Evolutionary conservation across 805 yeast genomes (phyloP), one percentile per base, ranked within the genome.

Genomic region (Kazachstania bromeliacearum): DNA sequence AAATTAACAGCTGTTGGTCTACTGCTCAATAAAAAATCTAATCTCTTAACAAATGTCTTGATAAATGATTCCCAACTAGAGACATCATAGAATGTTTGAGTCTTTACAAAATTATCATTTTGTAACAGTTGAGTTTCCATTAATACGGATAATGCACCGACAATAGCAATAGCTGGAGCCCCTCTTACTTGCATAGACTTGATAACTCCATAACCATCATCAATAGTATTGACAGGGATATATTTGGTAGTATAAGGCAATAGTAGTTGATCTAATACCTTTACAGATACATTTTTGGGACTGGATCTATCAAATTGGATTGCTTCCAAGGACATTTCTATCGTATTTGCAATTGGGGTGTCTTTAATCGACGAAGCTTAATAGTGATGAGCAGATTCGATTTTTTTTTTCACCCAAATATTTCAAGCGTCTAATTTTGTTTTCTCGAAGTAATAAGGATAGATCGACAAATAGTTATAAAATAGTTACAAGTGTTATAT

Each of bases 121-220:
- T 42, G 54, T 34, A 64, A 33, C 50, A 53, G 49, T 38, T 60
- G 61, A 3, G 75, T 59, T 45, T 89, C 96, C n/a, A 82, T 76
- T 2, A 84, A 79, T 3, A 89, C 71, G 2, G 95, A 74, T 41
- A 88, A 70, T 1, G 87, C 77, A 4, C 95, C 97, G 2, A 89
- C 96, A 39, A 89, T 84, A 43, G 96, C 96, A 54, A 89, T 89
- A 1, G 97, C 97, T 0, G 98, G 98, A 0, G 98, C 98, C 26
- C 98, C 98, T 56, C 98, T 71, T 4, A 94, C 96, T 50, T 84
- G 87, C 98, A 89, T 89, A 39, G 68, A 68, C 53, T 77, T 79
- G 57, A 89, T 89, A n/a, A 83, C 94, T 14, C 70, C 68, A 59
- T 64, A 85, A 3, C 94, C 96, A 55, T 80, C 87, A 32, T 78